Evolutionary conservation across 768 basidiomycete genomes (phyloP).

Genomic region (Mrakia hoshinonis): DNA sequence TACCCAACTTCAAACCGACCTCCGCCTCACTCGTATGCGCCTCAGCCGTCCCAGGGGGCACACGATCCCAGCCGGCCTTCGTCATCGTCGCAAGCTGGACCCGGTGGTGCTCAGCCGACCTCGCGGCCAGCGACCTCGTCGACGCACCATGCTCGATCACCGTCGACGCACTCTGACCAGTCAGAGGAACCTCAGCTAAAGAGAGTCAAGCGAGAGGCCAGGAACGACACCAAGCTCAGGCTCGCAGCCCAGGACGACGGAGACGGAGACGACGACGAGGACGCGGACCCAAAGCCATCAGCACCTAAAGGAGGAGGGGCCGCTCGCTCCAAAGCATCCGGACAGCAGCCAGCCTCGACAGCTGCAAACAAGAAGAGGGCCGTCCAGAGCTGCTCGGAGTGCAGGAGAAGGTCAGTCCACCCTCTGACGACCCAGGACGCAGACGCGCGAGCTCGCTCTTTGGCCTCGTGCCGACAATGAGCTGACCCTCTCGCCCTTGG

Average conservation of each 20-base stretch:
- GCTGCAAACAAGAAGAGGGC: slow-evolving; percentile 16
- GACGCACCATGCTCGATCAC: neutral
- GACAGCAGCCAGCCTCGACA: neutral
- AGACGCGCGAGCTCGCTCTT: neutral
- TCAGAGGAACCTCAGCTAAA: neutral
- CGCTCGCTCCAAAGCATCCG: neutral
- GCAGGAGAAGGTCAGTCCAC: slow-evolving; percentile 15
- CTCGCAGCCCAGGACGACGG: neutral
- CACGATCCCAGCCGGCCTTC: neutral
- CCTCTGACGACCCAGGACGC: neutral
- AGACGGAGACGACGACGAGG: neutral
- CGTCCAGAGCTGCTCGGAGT: slow-evolving; percentile 27
- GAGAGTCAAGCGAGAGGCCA: neutral
- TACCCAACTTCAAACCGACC: neutral
- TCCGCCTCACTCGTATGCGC: neutral
- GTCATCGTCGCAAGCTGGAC: neutral
- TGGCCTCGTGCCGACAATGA: neutral
- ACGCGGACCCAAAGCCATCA: neutral
- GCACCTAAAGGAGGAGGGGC: neutral
- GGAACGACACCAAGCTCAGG: neutral
- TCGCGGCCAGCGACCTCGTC: neutral
- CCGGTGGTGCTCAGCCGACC: neutral
- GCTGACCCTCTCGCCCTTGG: too few species aligned
- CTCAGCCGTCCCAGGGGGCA: neutral
- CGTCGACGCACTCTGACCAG: neutral